Percentiles rank a stretch among this genome's conserved stretches.
phyloP scores from a whole-genome alignment of 129 eudicot species.

The Pseudognaphalium luteoalbum region DNA sequence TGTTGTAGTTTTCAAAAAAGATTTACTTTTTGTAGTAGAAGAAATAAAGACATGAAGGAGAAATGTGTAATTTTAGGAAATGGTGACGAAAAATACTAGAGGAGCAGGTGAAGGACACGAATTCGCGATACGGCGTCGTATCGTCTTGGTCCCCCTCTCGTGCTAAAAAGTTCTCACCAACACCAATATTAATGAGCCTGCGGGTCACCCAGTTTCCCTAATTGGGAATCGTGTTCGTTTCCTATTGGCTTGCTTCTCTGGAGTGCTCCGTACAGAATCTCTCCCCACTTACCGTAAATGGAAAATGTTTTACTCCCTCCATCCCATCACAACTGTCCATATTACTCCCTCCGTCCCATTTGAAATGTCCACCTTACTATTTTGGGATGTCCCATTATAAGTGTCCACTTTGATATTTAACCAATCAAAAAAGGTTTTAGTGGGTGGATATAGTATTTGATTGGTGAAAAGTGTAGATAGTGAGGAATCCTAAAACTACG shows the following conservation, averaged over 20 bases:
- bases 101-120: conserved; percentile 29
- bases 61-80: conserved; percentile 6
- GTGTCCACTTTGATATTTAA: no score
- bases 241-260: conserved; percentile 2
- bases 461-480: no score
- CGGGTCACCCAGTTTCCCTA: background rate
- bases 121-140: conserved; percentile 33
- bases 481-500: no score
- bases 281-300: background rate
- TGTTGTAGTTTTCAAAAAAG: conserved; percentile 16
- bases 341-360: no score
- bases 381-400: no score
- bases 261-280: conserved; percentile 23
- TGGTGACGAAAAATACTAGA: background rate
- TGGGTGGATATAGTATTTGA: no score
- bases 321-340: no score
- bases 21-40: background rate
- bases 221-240: background rate
- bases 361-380: no score
- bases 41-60: background rate
- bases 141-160: conserved; percentile 14
- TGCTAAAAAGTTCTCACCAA: conserved; percentile 13
- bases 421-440: no score
- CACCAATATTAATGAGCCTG: conserved; percentile 19
- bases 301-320: no score